Conservation (phyloP, 2,329 filamentous ascomycete species). For the Microcyclosporella mali region DNA sequence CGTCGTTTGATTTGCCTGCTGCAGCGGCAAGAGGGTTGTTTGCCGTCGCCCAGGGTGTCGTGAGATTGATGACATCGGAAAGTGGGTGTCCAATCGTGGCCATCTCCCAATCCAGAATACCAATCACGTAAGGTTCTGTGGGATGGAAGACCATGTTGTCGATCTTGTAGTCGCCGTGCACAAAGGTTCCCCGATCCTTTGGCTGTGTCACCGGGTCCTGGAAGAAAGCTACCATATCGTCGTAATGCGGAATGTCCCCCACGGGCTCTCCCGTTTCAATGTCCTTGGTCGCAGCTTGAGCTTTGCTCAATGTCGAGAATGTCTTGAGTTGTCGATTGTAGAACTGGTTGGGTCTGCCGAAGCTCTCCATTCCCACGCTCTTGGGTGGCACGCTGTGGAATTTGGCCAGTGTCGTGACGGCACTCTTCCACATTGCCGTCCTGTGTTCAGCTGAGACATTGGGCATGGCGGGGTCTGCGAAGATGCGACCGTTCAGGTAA, state of each 20-base stretch:
- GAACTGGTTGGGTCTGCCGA: conserved; percentile 70
- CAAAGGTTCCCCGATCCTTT: conserved; percentile 67
- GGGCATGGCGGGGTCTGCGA: conserved; percentile 80
- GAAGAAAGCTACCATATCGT: conserved; percentile 75
- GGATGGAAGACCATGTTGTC: conserved; percentile 66
- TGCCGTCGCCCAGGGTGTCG: conserved; percentile 43
- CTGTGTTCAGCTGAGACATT: conserved; percentile 63
- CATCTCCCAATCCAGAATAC: conserved; percentile 98
- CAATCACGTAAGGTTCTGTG: conserved; percentile 80
- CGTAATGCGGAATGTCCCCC: conserved; percentile 76
- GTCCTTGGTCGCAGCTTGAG: conserved; percentile 70
- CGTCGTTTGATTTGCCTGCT: conserved; percentile 38
- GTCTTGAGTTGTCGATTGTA: conserved; percentile 82
- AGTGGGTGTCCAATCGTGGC: conserved; percentile 94
- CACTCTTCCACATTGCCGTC: conserved; percentile 76
- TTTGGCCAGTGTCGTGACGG: conserved; percentile 73
- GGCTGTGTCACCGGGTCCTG: conserved; percentile 63
- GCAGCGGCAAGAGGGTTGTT: conserved; percentile 32
- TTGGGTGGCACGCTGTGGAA: conserved; percentile 70
- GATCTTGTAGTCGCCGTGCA: conserved; percentile 95
- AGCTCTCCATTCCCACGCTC: conserved; percentile 62
- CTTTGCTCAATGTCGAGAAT: conserved; percentile 69
- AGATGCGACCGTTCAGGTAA: conserved; percentile 87
- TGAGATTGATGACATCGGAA: conserved; percentile 79
- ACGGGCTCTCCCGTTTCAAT: conserved; percentile 70